A percentile compares a stretch with the other conserved stretches of the same genome.
These are phyloP conservation scores for Calonectria leucothoes DNA, from an alignment of 2,329 filamentous ascomycete genomes.

Conservation along the genomic window DNA sequence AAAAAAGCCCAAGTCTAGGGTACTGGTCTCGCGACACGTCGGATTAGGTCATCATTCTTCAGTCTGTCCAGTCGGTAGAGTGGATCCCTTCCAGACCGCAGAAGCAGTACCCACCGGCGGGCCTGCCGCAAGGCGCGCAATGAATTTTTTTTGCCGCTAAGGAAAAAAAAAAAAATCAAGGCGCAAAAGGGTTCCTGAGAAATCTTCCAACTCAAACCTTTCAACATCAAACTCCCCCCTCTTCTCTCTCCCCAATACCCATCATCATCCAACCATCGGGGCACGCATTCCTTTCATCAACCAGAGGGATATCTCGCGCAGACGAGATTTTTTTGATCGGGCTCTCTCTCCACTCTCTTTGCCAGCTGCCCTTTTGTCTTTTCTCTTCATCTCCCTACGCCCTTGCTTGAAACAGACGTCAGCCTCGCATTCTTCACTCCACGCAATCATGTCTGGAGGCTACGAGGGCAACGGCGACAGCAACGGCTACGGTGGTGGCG, in stretches of 20 bases:
- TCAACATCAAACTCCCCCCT: constrained; percentile 37
- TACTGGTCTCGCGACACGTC: background rate
- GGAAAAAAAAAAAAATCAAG: constrained; percentile 39
- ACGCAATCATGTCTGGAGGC: constrained; percentile 58
- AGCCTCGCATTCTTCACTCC: constrained; percentile 27
- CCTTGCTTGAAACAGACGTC: constrained; percentile 23
- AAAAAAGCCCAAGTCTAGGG: background rate
- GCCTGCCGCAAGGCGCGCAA: constrained; percentile 36
- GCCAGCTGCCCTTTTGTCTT: constrained; percentile 8
- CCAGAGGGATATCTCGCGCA: constrained; percentile 35
- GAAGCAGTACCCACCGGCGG: constrained; percentile 27
- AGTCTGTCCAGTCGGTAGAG: background rate
- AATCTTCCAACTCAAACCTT: constrained; percentile 36
- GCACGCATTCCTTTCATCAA: constrained; percentile 45
- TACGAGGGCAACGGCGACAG: constrained; percentile 33
- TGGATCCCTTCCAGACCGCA: constrained; percentile 24
- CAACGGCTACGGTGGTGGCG: constrained; percentile 34
- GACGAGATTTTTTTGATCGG: constrained; percentile 32
- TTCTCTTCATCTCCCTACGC: constrained; percentile 16
- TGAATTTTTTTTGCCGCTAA: constrained; percentile 41
- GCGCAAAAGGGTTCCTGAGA: constrained; percentile 34
- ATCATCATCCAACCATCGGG: constrained; percentile 41
- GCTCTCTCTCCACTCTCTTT: constrained; percentile 36
- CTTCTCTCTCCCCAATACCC: constrained; percentile 33
- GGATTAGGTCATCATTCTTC: constrained; percentile 21